Evolutionary conservation across 169 alveolate genomes (phyloP).

Genomic region (Eimeria mitis): DNA sequence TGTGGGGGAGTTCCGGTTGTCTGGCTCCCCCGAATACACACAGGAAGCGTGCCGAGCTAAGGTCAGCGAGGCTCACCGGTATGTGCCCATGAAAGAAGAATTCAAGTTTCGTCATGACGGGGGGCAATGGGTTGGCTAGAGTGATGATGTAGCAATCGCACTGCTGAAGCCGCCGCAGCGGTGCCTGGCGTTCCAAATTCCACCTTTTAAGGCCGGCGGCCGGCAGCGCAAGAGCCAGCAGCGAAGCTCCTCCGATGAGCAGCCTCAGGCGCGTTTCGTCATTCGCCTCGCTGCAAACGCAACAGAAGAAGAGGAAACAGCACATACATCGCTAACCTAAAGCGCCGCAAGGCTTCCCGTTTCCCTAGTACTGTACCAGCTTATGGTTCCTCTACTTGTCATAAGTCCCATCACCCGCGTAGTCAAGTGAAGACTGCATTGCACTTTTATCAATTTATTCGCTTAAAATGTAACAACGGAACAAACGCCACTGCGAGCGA

Average conservation of each 20-base stretch:
- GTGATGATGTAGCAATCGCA: constrained; percentile 61
- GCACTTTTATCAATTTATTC: neutral
- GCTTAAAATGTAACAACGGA: neutral
- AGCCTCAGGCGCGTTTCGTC: constrained; percentile 55
- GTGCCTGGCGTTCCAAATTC: constrained; percentile 57
- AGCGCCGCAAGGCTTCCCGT: neutral
- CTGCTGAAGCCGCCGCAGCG: constrained; percentile 21
- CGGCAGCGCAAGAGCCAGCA: constrained; percentile 46
- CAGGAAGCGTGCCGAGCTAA: neutral
- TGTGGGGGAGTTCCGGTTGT: neutral
- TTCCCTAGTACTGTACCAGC: neutral
- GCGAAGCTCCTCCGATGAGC: constrained; percentile 33
- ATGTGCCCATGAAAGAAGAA: constrained; percentile 39
- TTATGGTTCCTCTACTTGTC: neutral
- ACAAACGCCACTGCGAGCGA: neutral
- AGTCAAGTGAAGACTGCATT: neutral
- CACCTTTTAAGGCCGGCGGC: constrained; percentile 33
- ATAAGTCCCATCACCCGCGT: neutral
- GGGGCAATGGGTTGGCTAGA: neutral
- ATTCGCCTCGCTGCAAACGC: neutral
- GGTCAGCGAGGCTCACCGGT: constrained; percentile 22
- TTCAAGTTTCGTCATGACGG: constrained; percentile 47
- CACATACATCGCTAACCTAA: neutral
- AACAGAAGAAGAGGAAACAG: neutral
- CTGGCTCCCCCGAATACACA: neutral